phyloP scores from a whole-genome alignment of 1,284 basidiomycete species.

The Vanrija humicola region DNA sequence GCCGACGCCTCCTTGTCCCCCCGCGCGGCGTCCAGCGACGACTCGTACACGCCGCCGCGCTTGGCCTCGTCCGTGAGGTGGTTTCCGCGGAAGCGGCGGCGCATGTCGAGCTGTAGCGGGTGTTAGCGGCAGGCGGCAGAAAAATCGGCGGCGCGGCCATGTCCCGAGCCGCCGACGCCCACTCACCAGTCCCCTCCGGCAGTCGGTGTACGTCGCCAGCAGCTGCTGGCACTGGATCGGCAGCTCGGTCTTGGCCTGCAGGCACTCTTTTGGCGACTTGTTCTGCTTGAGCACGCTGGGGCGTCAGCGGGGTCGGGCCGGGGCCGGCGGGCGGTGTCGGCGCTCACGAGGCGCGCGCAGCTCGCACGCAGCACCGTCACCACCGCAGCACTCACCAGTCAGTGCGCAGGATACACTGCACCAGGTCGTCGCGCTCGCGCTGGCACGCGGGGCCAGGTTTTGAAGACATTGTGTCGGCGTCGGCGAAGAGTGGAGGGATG shows the following conservation, averaged over 20 bases:
- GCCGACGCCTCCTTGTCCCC: too few relatives aligned
- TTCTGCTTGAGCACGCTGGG: slow-evolving; percentile 40
- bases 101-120: slow-evolving; percentile 43
- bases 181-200: slow-evolving; percentile 48
- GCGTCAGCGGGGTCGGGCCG: background rate
- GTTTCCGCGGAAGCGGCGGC: slow-evolving; percentile 47
- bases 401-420: slow-evolving; percentile 42
- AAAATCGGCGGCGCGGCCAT: background rate
- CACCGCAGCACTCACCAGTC: slow-evolving; percentile 37
- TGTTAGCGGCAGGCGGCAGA: slow-evolving; percentile 1
- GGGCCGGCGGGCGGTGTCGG: background rate
- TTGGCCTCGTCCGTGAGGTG: slow-evolving; percentile 31
- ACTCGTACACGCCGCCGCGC: slow-evolving; percentile 1
- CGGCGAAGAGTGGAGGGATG: background rate
- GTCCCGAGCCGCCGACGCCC: background rate
- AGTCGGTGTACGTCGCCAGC: slow-evolving; percentile 43
- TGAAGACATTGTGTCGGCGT: background rate
- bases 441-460: slow-evolving; percentile 27
- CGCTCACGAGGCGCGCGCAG: background rate
- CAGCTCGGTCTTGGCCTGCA: slow-evolving; percentile 33
- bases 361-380: background rate
- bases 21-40: background rate
- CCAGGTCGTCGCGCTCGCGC: slow-evolving; percentile 40
- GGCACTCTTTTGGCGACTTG: slow-evolving; percentile 42
- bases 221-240: slow-evolving; percentile 47